Percentiles rank a stretch among this genome's conserved stretches.
Evolutionary conservation across 495 filamentous ascomycete species (phyloP).

Genomic region (Penicillium egyptiacum): DNA sequence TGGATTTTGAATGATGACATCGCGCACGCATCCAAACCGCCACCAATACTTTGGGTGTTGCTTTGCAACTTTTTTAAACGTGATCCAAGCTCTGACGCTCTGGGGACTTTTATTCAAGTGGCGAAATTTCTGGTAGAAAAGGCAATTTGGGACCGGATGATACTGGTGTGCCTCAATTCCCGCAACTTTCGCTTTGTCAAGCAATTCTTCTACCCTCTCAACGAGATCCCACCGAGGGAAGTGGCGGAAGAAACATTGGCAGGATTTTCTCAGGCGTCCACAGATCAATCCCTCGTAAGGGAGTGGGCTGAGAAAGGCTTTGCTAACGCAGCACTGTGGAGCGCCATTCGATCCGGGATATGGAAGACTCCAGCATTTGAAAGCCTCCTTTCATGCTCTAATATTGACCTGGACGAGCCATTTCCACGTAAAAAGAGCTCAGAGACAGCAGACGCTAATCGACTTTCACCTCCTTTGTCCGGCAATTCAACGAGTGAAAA

Average conservation of each 20-base stretch:
- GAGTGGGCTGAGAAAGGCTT: neutral
- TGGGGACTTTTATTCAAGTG: neutral
- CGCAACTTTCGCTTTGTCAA: conserved; percentile 1
- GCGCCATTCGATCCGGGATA: conserved; percentile 2
- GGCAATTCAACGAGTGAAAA: neutral
- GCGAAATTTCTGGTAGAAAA: neutral
- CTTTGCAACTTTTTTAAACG: conserved; percentile 1
- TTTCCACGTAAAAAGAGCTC: neutral
- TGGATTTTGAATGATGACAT: neutral
- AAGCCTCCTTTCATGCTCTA: neutral
- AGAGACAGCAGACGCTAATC: neutral
- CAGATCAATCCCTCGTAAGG: neutral
- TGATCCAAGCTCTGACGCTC: neutral
- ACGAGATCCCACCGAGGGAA: neutral
- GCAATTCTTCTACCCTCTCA: conserved; percentile 2
- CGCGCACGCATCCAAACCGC: neutral
- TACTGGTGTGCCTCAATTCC: neutral
- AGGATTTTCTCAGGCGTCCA: neutral
- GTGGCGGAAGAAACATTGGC: neutral
- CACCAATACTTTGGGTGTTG: conserved; percentile 1
- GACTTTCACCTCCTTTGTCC: neutral
- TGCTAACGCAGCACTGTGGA: neutral
- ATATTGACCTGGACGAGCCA: neutral
- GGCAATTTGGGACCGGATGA: neutral
- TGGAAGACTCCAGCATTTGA: neutral